Evolutionary conservation across 1,284 basidiomycete genomes (phyloP).

Genomic region (Mycosarcoma maydis): DNA sequence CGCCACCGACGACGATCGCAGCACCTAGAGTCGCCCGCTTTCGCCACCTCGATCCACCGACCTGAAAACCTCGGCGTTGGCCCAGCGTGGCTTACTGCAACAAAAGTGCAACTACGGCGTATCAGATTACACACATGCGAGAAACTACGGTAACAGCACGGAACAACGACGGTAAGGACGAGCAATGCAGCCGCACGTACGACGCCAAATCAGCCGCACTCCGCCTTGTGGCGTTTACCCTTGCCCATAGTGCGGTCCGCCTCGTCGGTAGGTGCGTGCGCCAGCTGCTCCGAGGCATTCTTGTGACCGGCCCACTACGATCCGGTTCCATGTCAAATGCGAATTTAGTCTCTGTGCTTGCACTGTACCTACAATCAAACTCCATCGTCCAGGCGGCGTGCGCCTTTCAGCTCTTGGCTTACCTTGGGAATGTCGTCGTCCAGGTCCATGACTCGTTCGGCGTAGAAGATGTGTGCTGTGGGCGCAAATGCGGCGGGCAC

Average conservation of each 20-base stretch:
- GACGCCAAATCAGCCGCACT: conserved; percentile 12
- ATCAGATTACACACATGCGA: too few relatives aligned
- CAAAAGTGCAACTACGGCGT: too few relatives aligned
- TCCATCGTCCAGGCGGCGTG: background rate
- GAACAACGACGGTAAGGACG: too few relatives aligned
- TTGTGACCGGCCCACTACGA: conserved; percentile 43
- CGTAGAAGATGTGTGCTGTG: conserved; percentile 49
- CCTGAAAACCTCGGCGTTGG: too few relatives aligned
- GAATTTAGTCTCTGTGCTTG: background rate
- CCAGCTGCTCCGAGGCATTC: conserved; percentile 28
- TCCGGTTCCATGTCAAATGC: too few relatives aligned
- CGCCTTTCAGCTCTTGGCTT: too few relatives aligned
- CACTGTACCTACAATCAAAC: background rate
- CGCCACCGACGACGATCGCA: too few relatives aligned
- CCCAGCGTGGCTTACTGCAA: too few relatives aligned
- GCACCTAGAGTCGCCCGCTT: too few relatives aligned
- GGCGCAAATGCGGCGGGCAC: conserved; percentile 39
- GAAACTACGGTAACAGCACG: too few relatives aligned
- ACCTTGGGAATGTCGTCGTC: conserved; percentile 50
- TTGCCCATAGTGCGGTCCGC: conserved; percentile 37
- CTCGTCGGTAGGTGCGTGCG: conserved; percentile 28
- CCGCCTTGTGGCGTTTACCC: conserved; percentile 36
- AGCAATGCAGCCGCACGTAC: too few relatives aligned
- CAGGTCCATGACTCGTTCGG: conserved; percentile 42
- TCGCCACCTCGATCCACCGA: too few relatives aligned